A percentile compares a stretch with the other conserved stretches of the same genome.
Evolutionary conservation across 2,329 filamentous ascomycete genomes (phyloP).

Genomic region (Exophiala sideris): DNA sequence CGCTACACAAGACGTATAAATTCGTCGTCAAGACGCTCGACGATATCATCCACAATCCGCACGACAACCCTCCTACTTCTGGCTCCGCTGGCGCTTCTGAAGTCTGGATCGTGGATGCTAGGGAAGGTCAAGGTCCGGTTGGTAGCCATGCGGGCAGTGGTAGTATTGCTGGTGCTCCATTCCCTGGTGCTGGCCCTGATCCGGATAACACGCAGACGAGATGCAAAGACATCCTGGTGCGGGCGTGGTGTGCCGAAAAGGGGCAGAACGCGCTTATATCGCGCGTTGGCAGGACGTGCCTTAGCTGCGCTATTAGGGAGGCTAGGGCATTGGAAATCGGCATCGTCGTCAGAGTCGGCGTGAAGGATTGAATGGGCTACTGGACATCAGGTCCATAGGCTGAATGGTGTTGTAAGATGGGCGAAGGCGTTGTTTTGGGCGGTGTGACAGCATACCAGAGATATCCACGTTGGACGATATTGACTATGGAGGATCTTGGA

Average conservation of each 20-base stretch:
- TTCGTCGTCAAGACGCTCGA: slow-evolving; percentile 21
- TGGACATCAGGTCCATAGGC: too few relatives aligned
- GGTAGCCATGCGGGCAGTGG: slow-evolving; percentile 8
- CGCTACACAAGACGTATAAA: slow-evolving; percentile 26
- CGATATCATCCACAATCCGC: slow-evolving; percentile 16
- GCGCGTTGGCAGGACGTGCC: slow-evolving; percentile 33
- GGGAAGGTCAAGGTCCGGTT: neutral
- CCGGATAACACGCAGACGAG: slow-evolving; percentile 21
- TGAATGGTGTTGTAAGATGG: too few relatives aligned
- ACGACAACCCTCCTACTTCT: slow-evolving; percentile 14
- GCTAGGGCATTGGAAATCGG: slow-evolving; percentile 39
- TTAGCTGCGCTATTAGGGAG: slow-evolving; percentile 42
- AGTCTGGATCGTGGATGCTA: slow-evolving; percentile 26
- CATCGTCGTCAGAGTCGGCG: slow-evolving; percentile 40
- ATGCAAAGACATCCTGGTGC: slow-evolving; percentile 40
- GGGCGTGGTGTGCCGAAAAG: slow-evolving; percentile 44
- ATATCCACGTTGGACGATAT: too few relatives aligned
- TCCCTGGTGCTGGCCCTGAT: neutral
- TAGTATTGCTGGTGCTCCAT: slow-evolving; percentile 12
- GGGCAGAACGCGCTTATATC: slow-evolving; percentile 42
- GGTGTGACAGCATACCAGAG: neutral
- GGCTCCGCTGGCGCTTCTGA: neutral
- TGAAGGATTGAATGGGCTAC: slow-evolving; percentile 7
- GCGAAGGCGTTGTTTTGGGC: neutral
- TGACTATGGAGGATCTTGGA: too few relatives aligned